Base-by-base conservation (phyloP, 257 asterid species). In the Solanum dulcamara region DNA sequence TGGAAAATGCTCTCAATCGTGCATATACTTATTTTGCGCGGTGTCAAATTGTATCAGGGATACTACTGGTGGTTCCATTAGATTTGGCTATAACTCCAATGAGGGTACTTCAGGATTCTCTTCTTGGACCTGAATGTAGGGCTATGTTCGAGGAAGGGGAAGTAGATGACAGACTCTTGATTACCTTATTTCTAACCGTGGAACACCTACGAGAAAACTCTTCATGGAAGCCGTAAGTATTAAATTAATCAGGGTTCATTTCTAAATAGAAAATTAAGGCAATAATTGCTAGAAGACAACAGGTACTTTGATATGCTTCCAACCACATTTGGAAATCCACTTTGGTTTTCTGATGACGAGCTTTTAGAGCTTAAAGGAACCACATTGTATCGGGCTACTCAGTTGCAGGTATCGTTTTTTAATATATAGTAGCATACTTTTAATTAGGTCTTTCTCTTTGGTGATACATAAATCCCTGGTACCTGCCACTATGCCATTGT, bases 301-400 rank as follows among this genome's bases (percentile, higher is more conserved):
- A 96, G 99, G 89, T 96, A 96, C 90, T 88, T 96, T 85, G 98
- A 96, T 90, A 91, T 94, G 95, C 97, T 96, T 86, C 99, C 99
- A 13, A 89, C 91, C 85, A 90, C 91, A 88, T 96, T 95, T 55
- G 96, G 97, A 44, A 96, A 89, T 84, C 92, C 98, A 18, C 97
- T 95, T 81, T 96, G 98, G 98, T 95, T 94, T 93, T 91, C 94
- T 42, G 96, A 94, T 38, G 95, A 92, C n/a, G 99, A 95, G 87
- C 94, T 95, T 70, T 75, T 83, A 57, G 98, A 96, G 90, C 94
- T 96, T 59, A 94, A 92, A 88, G 99, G 99, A 64, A 94, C 99
- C 38, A 86, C 98, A 42, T 90, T 96, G 86, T 91, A 91, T 89
- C 90, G 89, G 64, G 99, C 99, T 26, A 89, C 97, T 86, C 94